These are phyloP conservation scores for Bathelium albidoporum DNA, from an alignment of 495 filamentous ascomycete genomes.

Conservation along the genomic window DNA sequence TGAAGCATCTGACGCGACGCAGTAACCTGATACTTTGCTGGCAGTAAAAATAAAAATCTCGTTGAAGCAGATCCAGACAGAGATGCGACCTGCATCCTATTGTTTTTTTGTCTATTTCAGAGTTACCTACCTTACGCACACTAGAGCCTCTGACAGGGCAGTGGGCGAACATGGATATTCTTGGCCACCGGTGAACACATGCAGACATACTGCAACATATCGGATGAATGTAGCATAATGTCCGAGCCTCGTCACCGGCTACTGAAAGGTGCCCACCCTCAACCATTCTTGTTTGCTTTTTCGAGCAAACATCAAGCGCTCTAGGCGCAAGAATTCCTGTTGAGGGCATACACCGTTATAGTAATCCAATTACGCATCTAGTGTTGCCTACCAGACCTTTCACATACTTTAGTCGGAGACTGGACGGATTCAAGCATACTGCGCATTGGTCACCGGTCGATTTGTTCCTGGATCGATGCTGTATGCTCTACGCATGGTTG, in stretches of 20 bases:
- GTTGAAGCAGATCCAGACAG: no score
- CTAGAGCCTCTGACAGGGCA: neutral
- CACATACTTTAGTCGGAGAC: no score
- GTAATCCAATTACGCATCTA: neutral
- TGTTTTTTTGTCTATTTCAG: neutral
- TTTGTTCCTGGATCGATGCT: no score
- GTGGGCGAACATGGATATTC: neutral
- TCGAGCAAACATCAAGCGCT: neutral
- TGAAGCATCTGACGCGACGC: no score
- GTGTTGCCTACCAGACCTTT: no score
- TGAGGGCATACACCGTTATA: neutral
- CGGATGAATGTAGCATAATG: neutral
- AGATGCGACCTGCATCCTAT: no score
- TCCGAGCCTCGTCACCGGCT: neutral
- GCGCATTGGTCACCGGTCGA: no score
- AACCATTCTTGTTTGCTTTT: neutral
- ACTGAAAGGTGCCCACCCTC: neutral
- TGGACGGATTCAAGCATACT: no score
- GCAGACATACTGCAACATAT: neutral
- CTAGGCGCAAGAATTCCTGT: neutral
- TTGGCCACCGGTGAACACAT: neutral
- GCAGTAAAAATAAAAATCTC: no score
- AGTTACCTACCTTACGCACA: neutral
- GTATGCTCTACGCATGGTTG: no score
- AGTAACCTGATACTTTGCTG: no score